A percentile compares a stretch with the other conserved stretches of the same genome.
Conservation (phyloP, 139 green algal genomes). For the Chlorella sorokiniana region DNA sequence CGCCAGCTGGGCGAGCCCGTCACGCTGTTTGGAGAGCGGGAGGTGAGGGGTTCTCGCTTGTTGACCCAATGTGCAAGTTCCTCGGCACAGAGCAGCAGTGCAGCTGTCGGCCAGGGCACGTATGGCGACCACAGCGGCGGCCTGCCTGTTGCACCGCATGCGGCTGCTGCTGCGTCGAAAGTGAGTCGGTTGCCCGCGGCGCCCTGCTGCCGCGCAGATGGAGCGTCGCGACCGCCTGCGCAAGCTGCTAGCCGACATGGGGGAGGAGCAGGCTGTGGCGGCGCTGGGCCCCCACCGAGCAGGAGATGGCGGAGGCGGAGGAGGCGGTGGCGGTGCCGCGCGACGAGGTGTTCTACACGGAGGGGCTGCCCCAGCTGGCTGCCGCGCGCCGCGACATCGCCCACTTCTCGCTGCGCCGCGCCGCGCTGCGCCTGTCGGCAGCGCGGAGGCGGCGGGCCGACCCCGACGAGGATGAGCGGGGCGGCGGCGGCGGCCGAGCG, state of each 20-base stretch:
- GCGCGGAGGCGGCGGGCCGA: constrained; percentile 59
- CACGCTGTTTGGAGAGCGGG: constrained; percentile 95
- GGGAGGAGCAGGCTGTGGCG: constrained; percentile 56
- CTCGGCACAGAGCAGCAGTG: too few relatives aligned
- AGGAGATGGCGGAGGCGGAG: constrained; percentile 75
- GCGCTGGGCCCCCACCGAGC: constrained; percentile 41
- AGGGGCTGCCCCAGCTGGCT: constrained; percentile 71
- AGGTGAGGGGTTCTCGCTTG: constrained; percentile 71
- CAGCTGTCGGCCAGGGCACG: too few relatives aligned
- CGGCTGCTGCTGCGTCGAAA: neutral
- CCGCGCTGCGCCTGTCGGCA: constrained; percentile 62
- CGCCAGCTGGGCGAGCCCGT: constrained; percentile 85
- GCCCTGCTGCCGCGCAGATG: constrained; percentile 53
- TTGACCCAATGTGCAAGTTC: too few relatives aligned
- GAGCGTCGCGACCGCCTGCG: constrained; percentile 91
- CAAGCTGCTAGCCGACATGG: constrained; percentile 74
- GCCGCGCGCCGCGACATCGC: constrained; percentile 67
- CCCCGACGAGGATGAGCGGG: constrained; percentile 46
- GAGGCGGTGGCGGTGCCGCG: constrained; percentile 1
- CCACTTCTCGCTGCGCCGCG: constrained; percentile 75
- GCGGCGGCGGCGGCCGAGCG: neutral
- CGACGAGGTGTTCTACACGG: constrained; percentile 94
- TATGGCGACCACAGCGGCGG: too few relatives aligned
- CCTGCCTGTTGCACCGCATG: too few relatives aligned
- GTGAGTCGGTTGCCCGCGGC: too few relatives aligned